Evolutionary conservation across 2,329 filamentous ascomycete species (phyloP).

Genomic region (Septoria linicola): DNA sequence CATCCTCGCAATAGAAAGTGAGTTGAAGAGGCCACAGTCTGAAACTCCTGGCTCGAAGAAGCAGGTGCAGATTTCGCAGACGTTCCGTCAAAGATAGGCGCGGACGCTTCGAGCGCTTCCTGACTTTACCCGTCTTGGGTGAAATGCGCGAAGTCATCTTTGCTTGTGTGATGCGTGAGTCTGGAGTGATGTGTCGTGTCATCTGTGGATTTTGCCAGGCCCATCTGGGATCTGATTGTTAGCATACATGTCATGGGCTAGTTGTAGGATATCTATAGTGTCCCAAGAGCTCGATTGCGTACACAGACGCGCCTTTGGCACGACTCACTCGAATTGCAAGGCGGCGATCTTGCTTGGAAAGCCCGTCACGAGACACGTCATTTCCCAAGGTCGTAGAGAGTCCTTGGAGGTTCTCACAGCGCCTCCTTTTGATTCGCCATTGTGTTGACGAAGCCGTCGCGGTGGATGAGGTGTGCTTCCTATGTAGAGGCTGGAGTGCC

Average conservation of each 20-base stretch:
- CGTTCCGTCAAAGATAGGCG: conserved; percentile 63
- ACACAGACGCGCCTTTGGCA: neutral
- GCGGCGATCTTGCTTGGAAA: conserved; percentile 86
- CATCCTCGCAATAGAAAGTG: conserved; percentile 73
- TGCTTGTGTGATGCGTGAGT: conserved; percentile 58
- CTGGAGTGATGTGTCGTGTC: conserved; percentile 71
- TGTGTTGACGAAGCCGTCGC: conserved; percentile 84
- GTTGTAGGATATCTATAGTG: too few species aligned
- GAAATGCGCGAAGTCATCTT: conserved; percentile 37
- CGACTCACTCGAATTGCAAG: conserved; percentile 83
- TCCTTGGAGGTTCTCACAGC: conserved; percentile 70
- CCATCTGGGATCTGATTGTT: conserved; percentile 60
- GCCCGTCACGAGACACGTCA: conserved; percentile 80
- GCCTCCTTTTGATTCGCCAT: conserved; percentile 78
- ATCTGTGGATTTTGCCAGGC: conserved; percentile 83
- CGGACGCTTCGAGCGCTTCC: conserved; percentile 57
- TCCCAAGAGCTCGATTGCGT: too few species aligned
- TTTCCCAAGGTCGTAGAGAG: conserved; percentile 81
- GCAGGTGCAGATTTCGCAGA: conserved; percentile 75
- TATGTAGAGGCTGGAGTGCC: conserved; percentile 73
- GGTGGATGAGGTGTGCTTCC: conserved; percentile 88
- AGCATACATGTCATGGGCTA: too few species aligned
- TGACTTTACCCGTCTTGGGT: conserved; percentile 42
- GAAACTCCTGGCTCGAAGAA: conserved; percentile 79
- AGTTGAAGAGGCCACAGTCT: conserved; percentile 76